Evolutionary conservation across 2,329 filamentous ascomycete genomes (phyloP), one percentile per base, ranked within the genome.

Genomic region (Fusarium bactridioides): DNA sequence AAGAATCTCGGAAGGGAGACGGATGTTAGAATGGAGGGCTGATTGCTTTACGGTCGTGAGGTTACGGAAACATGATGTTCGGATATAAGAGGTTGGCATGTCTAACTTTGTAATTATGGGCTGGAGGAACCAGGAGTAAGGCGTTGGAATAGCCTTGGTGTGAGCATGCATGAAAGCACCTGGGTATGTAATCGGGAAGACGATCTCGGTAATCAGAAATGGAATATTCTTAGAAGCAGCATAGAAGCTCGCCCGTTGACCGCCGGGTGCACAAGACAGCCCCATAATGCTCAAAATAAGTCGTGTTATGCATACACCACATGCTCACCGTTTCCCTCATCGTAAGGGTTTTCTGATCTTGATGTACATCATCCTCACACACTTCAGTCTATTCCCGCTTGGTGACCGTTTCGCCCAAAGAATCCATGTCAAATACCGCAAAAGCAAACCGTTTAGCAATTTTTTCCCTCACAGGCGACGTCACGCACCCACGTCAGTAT

Each of bases 1-100:
- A 97, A 94, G 85, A 93, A 96, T 79, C 81, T 97, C 31, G 91
- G 82, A 56, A 90, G 83, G 27, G 83, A 83, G 67, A 82, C 84
- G 23, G 88, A 90, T 67, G 82, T 87, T 37, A 87, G 88, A 81
- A 90, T 91, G 87, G 86, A 87, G 66, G 84, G 79, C 72, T 90
- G 44, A 83, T 55, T 19, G 15, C 29, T 50, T 25, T 16, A 23
- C 37, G 50, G 40, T 35, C n/a, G 48, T 64, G 64, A 23, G 41
- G 37, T 55, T 35, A 51, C n/a, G 40, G 82, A 38, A 60, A 44
- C 44, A 69, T 59, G 57, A 75, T 45, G 60, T 56, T 71, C n/a
- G 62, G 68, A 70, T 61, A 48, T 44, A 43, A 37, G 53, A 61
- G n/a, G 50, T 31, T 72, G 53, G 54, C 51, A 47, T 35, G 53